These are phyloP conservation scores for Saturnispora zaruensis DNA, from an alignment of 805 yeast genomes.

Conservation along the genomic window DNA sequence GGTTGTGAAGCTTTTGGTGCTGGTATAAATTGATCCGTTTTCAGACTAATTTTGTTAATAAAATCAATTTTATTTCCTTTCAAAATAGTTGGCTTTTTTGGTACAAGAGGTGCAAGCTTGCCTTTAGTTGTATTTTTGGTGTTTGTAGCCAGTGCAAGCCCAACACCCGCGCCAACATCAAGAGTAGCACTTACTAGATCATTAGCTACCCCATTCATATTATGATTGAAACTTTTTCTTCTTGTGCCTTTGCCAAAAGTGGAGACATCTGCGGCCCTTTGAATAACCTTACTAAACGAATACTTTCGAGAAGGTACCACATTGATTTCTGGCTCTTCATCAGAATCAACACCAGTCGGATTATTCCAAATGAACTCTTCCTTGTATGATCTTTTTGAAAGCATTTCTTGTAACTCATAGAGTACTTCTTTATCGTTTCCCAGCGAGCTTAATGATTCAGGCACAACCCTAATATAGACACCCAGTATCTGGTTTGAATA, in stretches of 20 bases:
- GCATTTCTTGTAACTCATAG: constrained; percentile 17
- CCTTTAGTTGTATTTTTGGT: constrained; percentile 9
- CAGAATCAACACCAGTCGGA: constrained; percentile 12
- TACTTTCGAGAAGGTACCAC: neutral
- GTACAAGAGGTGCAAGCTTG: constrained; percentile 34
- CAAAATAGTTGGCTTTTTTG: constrained; percentile 37
- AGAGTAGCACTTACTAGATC: neutral
- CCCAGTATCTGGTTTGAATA: constrained; percentile 61
- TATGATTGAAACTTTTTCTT: neutral
- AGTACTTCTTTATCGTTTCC: constrained; percentile 30
- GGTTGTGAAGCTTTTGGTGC: neutral
- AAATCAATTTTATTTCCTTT: constrained; percentile 6
- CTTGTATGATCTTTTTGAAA: constrained; percentile 10
- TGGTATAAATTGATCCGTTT: neutral
- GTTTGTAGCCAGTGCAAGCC: constrained; percentile 1
- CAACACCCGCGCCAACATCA: constrained; percentile 2
- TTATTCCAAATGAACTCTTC: constrained; percentile 6
- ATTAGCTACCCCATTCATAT: constrained; percentile 1
- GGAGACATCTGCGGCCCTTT: neutral
- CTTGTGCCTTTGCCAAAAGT: neutral
- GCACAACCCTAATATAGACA: constrained; percentile 74
- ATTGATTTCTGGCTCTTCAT: constrained; percentile 4
- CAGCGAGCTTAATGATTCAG: constrained; percentile 52
- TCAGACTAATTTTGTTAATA: neutral
- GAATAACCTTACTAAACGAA: neutral